Evolutionary conservation across 2,329 filamentous ascomycete genomes (phyloP).

Genomic region (Hypoxylon sp.): DNA sequence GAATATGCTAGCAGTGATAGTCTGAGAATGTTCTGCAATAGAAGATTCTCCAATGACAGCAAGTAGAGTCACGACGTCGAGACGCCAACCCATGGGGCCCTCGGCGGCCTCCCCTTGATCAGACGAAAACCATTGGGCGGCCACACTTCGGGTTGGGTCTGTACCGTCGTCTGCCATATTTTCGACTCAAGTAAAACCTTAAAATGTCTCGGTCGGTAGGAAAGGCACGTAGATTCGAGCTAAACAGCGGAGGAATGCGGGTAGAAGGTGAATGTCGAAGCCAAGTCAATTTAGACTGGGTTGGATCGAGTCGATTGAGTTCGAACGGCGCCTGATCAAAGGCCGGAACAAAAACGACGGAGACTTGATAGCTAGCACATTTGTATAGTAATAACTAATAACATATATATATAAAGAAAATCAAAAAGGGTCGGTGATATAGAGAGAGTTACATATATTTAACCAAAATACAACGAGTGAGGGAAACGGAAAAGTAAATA

Average conservation of each 20-base stretch:
- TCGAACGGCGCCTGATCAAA: neutral
- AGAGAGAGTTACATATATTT: neutral
- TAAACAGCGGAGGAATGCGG: conserved; percentile 13
- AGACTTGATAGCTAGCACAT: conserved; percentile 4
- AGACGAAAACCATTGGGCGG: conserved; percentile 44
- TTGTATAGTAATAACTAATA: conserved; percentile 2
- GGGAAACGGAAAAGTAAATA: conserved; percentile 2
- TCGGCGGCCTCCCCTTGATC: conserved; percentile 48
- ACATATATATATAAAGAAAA: conserved; percentile 10
- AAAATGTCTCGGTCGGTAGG: conserved; percentile 2
- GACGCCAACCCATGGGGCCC: conserved; percentile 57
- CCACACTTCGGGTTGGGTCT: conserved; percentile 7
- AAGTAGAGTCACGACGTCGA: conserved; percentile 69
- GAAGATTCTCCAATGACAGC: conserved; percentile 69
- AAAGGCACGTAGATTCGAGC: conserved; percentile 21
- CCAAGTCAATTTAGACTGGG: conserved; percentile 18
- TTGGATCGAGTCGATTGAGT: conserved; percentile 16
- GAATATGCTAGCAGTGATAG: conserved; percentile 65
- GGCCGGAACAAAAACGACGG: too few species aligned
- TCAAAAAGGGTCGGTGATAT: neutral
- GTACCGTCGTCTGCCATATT: conserved; percentile 37
- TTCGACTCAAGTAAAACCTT: neutral
- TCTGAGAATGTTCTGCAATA: conserved; percentile 65
- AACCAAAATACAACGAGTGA: conserved; percentile 2
- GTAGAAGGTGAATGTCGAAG: conserved; percentile 30